Evolutionary conservation across 179 eudicot genomes (phyloP).

Genomic region (Nepenthes alata): DNA sequence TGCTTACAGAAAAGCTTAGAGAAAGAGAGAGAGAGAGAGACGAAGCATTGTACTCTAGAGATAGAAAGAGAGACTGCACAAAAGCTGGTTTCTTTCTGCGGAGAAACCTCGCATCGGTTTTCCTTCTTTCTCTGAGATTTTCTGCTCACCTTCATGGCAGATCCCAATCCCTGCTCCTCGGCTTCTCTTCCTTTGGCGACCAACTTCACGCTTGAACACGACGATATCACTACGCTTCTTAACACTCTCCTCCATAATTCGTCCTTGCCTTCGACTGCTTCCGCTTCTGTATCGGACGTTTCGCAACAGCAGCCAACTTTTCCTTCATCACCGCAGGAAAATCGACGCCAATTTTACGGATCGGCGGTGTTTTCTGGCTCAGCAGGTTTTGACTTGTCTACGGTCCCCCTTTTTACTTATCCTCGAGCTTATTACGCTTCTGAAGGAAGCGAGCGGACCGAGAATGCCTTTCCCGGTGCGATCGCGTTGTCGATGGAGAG

Average conservation of each 20-base stretch:
- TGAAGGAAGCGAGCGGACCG: neutral
- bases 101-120: neutral
- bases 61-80: neutral
- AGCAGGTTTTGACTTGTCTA: constrained; percentile 2
- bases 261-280: constrained; percentile 14
- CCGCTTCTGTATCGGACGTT: neutral
- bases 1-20: constrained; percentile 2
- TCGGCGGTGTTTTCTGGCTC: constrained; percentile 11
- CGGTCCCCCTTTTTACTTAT: neutral
- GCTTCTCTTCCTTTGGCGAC: constrained; percentile 4
- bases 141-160: constrained; percentile 12
- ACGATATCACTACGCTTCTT: constrained; percentile 26
- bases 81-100: constrained; percentile 4
- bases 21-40: constrained; percentile 2
- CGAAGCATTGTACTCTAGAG: neutral
- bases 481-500: constrained; percentile 16
- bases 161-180: constrained; percentile 10
- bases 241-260: constrained; percentile 28
- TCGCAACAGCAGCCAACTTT: constrained; percentile 2
- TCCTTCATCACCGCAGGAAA: neutral
- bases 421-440: constrained; percentile 6
- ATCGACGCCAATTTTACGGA: constrained; percentile 13
- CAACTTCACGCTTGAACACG: constrained; percentile 15
- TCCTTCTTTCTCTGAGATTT: neutral
- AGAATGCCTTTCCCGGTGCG: constrained; percentile 4